Conservation (phyloP, 805 yeast genomes). For the Candida arabinofermentans region DNA sequence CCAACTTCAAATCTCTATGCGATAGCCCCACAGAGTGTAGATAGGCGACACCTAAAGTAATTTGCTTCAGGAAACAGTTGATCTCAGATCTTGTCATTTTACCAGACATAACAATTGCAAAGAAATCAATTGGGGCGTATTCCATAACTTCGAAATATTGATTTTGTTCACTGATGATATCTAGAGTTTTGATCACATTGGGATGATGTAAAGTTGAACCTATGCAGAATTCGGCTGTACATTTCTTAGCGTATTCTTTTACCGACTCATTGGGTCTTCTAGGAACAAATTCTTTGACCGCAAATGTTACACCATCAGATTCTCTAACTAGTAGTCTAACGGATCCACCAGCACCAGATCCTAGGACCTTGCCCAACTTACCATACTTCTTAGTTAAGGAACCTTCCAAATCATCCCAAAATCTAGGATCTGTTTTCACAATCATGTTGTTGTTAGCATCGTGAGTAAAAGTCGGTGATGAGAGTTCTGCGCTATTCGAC, state of each 20-base stretch:
- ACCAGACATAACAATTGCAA: constrained; percentile 84
- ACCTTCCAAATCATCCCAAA: constrained; percentile 49
- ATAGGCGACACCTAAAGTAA: constrained; percentile 67
- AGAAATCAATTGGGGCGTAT: constrained; percentile 79
- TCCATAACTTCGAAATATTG: constrained; percentile 83
- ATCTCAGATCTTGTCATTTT: constrained; percentile 77
- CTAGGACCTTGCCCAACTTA: constrained; percentile 67
- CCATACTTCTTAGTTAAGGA: constrained; percentile 61
- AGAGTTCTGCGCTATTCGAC: constrained; percentile 17
- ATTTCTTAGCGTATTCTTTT: constrained; percentile 79
- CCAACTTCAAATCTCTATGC: constrained; percentile 78
- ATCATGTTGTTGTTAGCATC: constrained; percentile 38
- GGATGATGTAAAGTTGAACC: constrained; percentile 82
- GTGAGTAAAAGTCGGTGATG: constrained; percentile 36
- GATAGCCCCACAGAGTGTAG: constrained; percentile 76
- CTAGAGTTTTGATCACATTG: constrained; percentile 73
- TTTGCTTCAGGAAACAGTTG: constrained; percentile 76
- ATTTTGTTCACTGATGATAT: constrained; percentile 63
- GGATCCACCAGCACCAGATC: constrained; percentile 87
- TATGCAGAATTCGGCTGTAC: constrained; percentile 85
- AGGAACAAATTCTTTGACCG: constrained; percentile 79
- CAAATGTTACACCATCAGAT: constrained; percentile 67
- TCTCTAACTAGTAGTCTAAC: constrained; percentile 70
- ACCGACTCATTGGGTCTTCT: constrained; percentile 64
- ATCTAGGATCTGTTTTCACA: constrained; percentile 33